phyloP scores from a whole-genome alignment of 345 rosid genomes.

The Hibiscus tridactylites region DNA sequence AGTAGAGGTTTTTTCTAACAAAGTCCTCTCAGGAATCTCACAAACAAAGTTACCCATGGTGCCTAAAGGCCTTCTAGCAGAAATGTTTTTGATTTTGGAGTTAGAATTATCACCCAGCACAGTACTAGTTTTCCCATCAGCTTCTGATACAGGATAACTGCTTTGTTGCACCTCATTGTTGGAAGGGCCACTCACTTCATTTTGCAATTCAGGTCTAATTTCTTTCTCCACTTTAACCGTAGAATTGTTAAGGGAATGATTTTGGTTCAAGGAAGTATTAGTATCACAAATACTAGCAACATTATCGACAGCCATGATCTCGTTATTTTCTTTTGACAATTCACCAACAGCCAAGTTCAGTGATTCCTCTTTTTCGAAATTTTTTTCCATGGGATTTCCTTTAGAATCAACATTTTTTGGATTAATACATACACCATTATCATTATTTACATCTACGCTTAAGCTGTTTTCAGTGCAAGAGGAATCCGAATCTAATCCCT shows the following conservation, averaged over 20 bases:
- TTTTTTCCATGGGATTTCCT: slow-evolving; percentile 25
- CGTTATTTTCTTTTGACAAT: slow-evolving; percentile 33
- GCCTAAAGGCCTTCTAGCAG: slow-evolving; percentile 28
- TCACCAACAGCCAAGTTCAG: slow-evolving; percentile 34
- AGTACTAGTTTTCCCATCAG: slow-evolving; percentile 10
- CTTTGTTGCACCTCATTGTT: slow-evolving; percentile 28
- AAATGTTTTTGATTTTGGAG: slow-evolving; percentile 21
- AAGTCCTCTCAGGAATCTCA: slow-evolving; percentile 21
- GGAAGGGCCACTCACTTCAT: slow-evolving; percentile 28
- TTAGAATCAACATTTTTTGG: slow-evolving; percentile 32
- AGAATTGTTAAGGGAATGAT: slow-evolving; percentile 20
- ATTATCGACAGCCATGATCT: slow-evolving; percentile 26
- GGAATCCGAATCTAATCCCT: slow-evolving; percentile 56
- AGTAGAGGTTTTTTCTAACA: slow-evolving; percentile 21
- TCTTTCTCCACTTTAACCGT: slow-evolving; percentile 40
- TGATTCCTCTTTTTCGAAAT: slow-evolving; percentile 36
- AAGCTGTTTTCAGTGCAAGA: slow-evolving; percentile 46
- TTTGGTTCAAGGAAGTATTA: slow-evolving; percentile 18
- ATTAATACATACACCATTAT: slow-evolving; percentile 30
- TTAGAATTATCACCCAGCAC: slow-evolving; percentile 22
- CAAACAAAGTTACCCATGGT: slow-evolving; percentile 18
- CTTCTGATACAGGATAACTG: slow-evolving; percentile 19
- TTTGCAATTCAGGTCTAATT: slow-evolving; percentile 30
- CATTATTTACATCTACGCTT: slow-evolving; percentile 48
- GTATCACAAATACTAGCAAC: slow-evolving; percentile 24